Conservation (phyloP, 2,329 filamentous ascomycete genomes). For the Ophiostoma angusticollis region DNA sequence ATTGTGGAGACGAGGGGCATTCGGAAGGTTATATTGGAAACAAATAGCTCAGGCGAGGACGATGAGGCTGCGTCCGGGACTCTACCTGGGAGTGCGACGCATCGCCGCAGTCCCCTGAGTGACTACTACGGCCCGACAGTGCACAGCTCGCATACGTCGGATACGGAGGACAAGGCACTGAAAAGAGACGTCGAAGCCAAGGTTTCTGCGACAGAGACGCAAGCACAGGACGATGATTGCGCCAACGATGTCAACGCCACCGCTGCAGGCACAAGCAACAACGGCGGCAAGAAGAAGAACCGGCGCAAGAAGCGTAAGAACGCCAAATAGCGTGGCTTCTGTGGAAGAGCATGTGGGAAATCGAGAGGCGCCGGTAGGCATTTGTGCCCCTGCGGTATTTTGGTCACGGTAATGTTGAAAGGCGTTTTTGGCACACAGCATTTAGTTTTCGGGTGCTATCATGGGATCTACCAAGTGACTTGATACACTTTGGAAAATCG, state of each 20-base stretch:
- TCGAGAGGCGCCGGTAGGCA: neutral
- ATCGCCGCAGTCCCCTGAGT: slow-evolving; percentile 1
- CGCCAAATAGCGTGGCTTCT: slow-evolving; percentile 5
- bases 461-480: neutral
- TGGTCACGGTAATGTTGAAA: neutral
- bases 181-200: slow-evolving; percentile 9
- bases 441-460: too few relatives aligned
- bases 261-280: slow-evolving; percentile 4
- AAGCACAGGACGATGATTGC: neutral
- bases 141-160: neutral
- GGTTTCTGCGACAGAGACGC: neutral
- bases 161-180: slow-evolving; percentile 8
- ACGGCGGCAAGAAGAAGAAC: slow-evolving; percentile 23
- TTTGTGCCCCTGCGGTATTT: neutral
- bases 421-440: too few relatives aligned
- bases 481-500: neutral
- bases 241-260: slow-evolving; percentile 8
- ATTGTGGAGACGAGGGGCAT: slow-evolving; percentile 62
- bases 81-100: neutral
- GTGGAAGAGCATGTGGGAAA: neutral
- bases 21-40: slow-evolving; percentile 56
- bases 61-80: slow-evolving; percentile 17
- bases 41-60: slow-evolving; percentile 23
- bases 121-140: slow-evolving; percentile 2
- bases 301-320: slow-evolving; percentile 23